These are phyloP conservation scores for Entophlyctis luteolus DNA, from an alignment of 192 early-diverging fungal species.

Conservation along the genomic window DNA sequence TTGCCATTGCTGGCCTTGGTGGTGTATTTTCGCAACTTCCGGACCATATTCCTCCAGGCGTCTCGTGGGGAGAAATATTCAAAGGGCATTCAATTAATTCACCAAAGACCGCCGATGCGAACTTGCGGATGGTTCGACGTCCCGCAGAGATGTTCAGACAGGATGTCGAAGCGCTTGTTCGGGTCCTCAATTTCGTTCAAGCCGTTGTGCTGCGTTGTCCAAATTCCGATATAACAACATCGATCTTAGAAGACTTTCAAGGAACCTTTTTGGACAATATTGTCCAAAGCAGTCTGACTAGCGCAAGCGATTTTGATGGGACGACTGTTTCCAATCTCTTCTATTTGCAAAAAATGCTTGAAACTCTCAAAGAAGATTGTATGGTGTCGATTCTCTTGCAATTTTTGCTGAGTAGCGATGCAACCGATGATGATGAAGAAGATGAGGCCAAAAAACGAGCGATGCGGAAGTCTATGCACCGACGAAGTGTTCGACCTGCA, in stretches of 20 bases:
- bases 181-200: constrained; percentile 71
- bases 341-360: constrained; percentile 82
- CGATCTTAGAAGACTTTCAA: constrained; percentile 65
- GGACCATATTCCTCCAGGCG: constrained; percentile 33
- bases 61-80: constrained; percentile 23
- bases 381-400: constrained; percentile 68
- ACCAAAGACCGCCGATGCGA: constrained; percentile 19
- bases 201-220: constrained; percentile 67
- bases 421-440: constrained; percentile 53
- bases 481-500: constrained; percentile 7
- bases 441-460: constrained; percentile 21
- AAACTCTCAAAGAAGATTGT: constrained; percentile 62
- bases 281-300: constrained; percentile 77
- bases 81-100: constrained; percentile 30
- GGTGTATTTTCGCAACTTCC: constrained; percentile 89
- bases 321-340: constrained; percentile 83
- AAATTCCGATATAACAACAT: constrained; percentile 54
- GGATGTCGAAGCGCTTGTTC: constrained; percentile 64
- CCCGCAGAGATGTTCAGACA: constrained; percentile 60
- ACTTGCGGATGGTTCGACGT: constrained; percentile 30
- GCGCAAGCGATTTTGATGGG: constrained; percentile 88
- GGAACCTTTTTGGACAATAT: constrained; percentile 80
- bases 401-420: constrained; percentile 63
- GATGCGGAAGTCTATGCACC: constrained; percentile 12
- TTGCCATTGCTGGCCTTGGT: constrained; percentile 79